Base-by-base conservation (phyloP, 805 yeast genomes). In the Blastobotrys attinorum region DNA sequence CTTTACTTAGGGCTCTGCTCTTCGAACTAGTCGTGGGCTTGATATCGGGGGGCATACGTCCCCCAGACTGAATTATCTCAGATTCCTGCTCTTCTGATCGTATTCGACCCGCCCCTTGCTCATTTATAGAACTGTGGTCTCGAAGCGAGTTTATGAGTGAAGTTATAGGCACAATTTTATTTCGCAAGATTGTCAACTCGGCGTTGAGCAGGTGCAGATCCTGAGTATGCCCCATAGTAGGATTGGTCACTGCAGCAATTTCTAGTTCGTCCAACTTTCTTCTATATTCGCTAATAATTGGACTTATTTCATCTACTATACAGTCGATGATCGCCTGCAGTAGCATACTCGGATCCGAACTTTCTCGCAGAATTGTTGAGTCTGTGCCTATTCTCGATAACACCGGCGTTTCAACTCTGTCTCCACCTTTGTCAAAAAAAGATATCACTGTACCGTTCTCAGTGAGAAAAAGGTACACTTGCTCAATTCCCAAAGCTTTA, bases 271-370 rank as follows among this genome's bases (percentile, higher is more conserved):
- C 66, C 22, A 77, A 53, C 34, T 75, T 53, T 23, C 68, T 57
- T 25, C 71, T 66, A 51, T 77, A 77, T 3, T 77, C 79, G 0
- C 75, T 62, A 18, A 76, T 59, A 11, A 77, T 73, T 2, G 81
- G 81, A 44, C 69, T 69, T 3, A 73, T 58, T 37, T 75, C 60
- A 51, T 77, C 83, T 10, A 77, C 79, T 11, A 70, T 60, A 1
- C 77, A 68, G 53, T 77, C 83, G 8, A 77, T 51, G 4, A 77
- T 64, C 1, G 78, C 75, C 49, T 77, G 80, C 15, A 76, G 62
- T 25, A 77, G 59, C 3, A 75, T 65, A 0, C 77, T 70, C 0
- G 79, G 63, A 53, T 76, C 80, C 45, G 71, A 65, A 0, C 77
- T 67, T 27, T 71, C 72, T 41, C 80, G 58, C 22, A 77, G 52